Base-by-base conservation (phyloP, 768 basidiomycete genomes). In the Mycena albidolilacea region DNA sequence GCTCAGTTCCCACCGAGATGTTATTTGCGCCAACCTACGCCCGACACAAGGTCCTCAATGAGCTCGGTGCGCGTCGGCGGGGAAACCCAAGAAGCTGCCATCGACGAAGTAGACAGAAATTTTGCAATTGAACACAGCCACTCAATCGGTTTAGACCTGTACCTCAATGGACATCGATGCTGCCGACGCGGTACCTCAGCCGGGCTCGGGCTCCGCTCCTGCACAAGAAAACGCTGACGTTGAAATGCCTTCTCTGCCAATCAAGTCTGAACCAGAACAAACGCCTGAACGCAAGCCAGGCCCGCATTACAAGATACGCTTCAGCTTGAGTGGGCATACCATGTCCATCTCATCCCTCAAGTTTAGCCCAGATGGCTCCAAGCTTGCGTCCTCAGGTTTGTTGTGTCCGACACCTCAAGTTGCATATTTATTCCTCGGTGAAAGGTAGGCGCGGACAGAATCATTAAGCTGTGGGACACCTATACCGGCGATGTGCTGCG, bases 21-120 rank as follows among this genome's bases (percentile, higher is more conserved):
- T 17, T 21, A 12, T 58, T 64, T n/a, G 46, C 62, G 82, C 94
- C 75, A 73, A 95, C 95, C 95, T 59, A 97, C 95, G 55, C 95
- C 95, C 30, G 94, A 95, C 35, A 97, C 95, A 23, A 98, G 90
- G 77, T 93, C 92, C 79, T 97, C 95, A 70, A 98, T 97, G 78
- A 95, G 89, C 72, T 94, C 93, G 75, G 95, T 91, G 60, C 97
- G 89, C 62, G 93, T 93, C 19, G 90, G 82, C 48, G 97, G 97
- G 37, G 88, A 85, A 63, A 91, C 84, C 95, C 95, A 96, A 74
- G 88, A 86, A 37, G 91, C 82, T 58, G 84, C 82, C 90, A 92
- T 91, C 58, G 19, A 12, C 8, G 41, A 71, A 48, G 52, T 15
- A 35, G 19, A 41, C 50, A 11, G 30, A 59, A 44, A 39, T 30